These are phyloP conservation scores for Neurospora terricola DNA, from an alignment of 495 filamentous ascomycete genomes.

Conservation along the genomic window DNA sequence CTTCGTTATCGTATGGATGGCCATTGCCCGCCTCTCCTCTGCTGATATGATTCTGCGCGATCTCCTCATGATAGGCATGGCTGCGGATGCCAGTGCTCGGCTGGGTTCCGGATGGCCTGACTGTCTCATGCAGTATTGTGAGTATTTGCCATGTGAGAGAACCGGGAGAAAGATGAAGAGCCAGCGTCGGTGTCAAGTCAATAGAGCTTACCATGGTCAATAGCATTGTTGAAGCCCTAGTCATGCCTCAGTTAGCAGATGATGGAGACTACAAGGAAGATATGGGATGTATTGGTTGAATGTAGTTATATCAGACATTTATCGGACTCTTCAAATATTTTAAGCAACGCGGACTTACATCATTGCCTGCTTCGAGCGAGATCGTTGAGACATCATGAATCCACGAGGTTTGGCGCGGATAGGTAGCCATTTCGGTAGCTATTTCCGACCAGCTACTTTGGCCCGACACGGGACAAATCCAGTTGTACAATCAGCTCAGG, in stretches of 20 bases:
- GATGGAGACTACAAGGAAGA: neutral
- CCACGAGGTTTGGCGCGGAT: neutral
- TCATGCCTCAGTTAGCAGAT: neutral
- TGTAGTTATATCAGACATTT: neutral
- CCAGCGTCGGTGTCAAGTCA: neutral
- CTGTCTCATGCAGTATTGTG: neutral
- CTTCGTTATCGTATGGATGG: neutral
- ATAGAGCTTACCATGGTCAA: neutral
- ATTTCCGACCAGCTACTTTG: neutral
- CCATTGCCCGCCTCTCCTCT: neutral
- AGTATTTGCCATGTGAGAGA: neutral
- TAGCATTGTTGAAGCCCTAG: neutral
- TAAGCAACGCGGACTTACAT: neutral
- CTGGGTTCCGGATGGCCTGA: neutral
- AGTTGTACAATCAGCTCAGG: neutral
- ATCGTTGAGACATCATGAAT: neutral
- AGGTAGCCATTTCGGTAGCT: neutral
- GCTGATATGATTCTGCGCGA: neutral
- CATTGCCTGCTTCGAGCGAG: neutral
- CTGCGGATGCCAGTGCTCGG: neutral
- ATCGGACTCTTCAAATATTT: neutral
- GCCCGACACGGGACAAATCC: neutral
- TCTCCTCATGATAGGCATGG: neutral
- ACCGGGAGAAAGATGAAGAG: neutral
- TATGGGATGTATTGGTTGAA: neutral